A percentile compares a stretch with the other conserved stretches of the same genome.
Evolutionary conservation across 768 basidiomycete species (phyloP).

Genomic region (Mycena polygramma): DNA sequence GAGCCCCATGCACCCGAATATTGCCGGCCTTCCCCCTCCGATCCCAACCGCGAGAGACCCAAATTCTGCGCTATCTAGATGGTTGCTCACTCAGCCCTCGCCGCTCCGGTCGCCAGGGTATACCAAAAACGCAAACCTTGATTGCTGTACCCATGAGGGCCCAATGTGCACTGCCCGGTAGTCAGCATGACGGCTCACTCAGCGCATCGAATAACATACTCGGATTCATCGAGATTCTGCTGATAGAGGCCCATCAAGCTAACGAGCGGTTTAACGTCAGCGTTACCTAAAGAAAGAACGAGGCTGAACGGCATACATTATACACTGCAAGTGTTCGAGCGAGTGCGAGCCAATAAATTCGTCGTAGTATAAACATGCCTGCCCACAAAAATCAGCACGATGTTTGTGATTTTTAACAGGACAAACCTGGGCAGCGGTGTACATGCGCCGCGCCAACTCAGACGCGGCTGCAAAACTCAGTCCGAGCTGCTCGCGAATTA

Average conservation of each 20-base stretch:
- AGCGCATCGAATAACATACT: constrained; percentile 33
- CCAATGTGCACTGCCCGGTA: constrained; percentile 41
- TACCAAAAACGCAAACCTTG: constrained; percentile 34
- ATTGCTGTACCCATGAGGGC: constrained; percentile 44
- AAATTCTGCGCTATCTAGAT: constrained; percentile 45
- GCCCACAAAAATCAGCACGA: neutral
- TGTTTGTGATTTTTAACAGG: too few relatives aligned
- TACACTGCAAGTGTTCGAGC: constrained; percentile 43
- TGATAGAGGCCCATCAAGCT: constrained; percentile 47
- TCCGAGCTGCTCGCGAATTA: constrained; percentile 36
- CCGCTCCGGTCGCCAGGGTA: neutral
- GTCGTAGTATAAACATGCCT: constrained; percentile 44
- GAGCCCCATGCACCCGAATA: constrained; percentile 43
- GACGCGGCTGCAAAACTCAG: constrained; percentile 34
- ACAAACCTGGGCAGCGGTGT: constrained; percentile 43
- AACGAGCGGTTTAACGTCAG: too few relatives aligned
- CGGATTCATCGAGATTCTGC: constrained; percentile 45
- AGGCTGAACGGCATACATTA: constrained; percentile 37
- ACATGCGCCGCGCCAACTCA: constrained; percentile 40
- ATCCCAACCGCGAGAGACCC: constrained; percentile 45
- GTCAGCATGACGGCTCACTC: neutral
- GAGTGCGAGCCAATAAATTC: constrained; percentile 43
- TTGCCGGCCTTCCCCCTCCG: constrained; percentile 38
- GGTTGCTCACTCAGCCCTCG: neutral
- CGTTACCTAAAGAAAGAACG: neutral